Evolutionary conservation across 768 basidiomycete genomes (phyloP).

Genomic region (Mycena alexandri): DNA sequence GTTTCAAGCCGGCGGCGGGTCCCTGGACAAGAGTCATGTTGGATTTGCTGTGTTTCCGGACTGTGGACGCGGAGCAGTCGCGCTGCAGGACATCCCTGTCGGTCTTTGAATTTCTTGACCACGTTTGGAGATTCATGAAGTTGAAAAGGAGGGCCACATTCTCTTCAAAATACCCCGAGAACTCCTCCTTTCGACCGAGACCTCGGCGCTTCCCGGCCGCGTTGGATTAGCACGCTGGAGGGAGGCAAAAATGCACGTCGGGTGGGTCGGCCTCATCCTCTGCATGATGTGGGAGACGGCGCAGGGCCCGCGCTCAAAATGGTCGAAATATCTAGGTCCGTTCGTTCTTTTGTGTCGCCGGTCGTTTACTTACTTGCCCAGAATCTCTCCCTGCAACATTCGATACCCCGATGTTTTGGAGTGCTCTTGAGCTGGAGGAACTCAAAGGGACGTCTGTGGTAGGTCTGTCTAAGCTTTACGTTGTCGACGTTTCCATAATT

Average conservation of each 20-base stretch:
- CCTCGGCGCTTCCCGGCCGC: conserved; percentile 71
- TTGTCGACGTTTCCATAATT: background rate
- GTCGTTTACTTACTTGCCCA: conserved; percentile 42
- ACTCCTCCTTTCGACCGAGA: conserved; percentile 83
- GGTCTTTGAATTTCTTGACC: conserved; percentile 26
- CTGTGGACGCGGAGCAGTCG: conserved; percentile 81
- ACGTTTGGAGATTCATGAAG: background rate
- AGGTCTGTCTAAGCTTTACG: conserved; percentile 64
- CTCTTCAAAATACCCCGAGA: conserved; percentile 87
- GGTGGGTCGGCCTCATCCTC: conserved; percentile 92
- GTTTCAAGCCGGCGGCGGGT: conserved; percentile 68
- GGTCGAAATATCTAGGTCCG: conserved; percentile 81
- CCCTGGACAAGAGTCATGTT: conserved; percentile 60
- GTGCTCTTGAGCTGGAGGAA: conserved; percentile 74
- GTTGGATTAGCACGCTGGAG: conserved; percentile 79
- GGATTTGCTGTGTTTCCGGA: conserved; percentile 62
- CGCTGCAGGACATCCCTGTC: conserved; percentile 80
- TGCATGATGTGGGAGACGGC: conserved; percentile 97
- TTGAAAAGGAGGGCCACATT: conserved; percentile 75
- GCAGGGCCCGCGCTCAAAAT: conserved; percentile 69
- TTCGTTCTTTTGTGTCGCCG: conserved; percentile 19
- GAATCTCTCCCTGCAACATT: conserved; percentile 79
- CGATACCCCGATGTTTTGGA: conserved; percentile 97
- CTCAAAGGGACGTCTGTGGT: conserved; percentile 89
- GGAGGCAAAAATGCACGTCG: conserved; percentile 65